Percentiles rank a stretch among this genome's conserved stretches.
phyloP scores from a whole-genome alignment of 1,139 yeast genomes.

The Diutina neorugosa region DNA sequence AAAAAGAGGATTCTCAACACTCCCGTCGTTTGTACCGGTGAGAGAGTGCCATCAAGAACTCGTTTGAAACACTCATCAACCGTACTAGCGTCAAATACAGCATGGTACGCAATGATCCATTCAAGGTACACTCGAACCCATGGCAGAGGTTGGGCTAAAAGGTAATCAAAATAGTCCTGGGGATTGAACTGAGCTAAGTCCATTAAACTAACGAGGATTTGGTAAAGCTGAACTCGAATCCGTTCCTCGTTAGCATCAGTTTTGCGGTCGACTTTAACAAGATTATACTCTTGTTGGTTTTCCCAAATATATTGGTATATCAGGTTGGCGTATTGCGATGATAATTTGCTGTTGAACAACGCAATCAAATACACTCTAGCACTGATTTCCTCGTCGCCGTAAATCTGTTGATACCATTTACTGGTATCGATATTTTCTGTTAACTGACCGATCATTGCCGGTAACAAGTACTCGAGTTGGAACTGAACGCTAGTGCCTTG shows the following conservation, averaged over 20 bases:
- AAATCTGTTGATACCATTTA: conserved; percentile 40
- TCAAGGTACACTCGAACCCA: conserved; percentile 62
- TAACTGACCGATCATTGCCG: conserved; percentile 38
- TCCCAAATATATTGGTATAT: conserved; percentile 32
- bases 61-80: conserved; percentile 5
- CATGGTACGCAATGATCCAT: conserved; percentile 50
- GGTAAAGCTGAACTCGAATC: conserved; percentile 46
- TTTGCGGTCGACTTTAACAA: conserved; percentile 38
- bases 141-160: conserved; percentile 45
- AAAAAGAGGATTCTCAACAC: conserved; percentile 52
- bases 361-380: conserved; percentile 40
- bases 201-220: conserved; percentile 33
- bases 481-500: neutral
- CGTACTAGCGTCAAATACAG: neutral
- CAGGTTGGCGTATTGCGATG: conserved; percentile 21
- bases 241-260: conserved; percentile 63
- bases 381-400: conserved; percentile 51
- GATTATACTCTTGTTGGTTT: conserved; percentile 25
- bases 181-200: conserved; percentile 11
- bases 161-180: conserved; percentile 4
- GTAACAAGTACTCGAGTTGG: conserved; percentile 17
- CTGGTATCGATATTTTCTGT: conserved; percentile 41
- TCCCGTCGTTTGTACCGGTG: conserved; percentile 46
- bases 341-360: conserved; percentile 24
- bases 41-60: conserved; percentile 10